These are phyloP conservation scores for Ophiosphaerella herpotricha DNA, from an alignment of 2,329 filamentous ascomycete species.

Conservation along the genomic window DNA sequence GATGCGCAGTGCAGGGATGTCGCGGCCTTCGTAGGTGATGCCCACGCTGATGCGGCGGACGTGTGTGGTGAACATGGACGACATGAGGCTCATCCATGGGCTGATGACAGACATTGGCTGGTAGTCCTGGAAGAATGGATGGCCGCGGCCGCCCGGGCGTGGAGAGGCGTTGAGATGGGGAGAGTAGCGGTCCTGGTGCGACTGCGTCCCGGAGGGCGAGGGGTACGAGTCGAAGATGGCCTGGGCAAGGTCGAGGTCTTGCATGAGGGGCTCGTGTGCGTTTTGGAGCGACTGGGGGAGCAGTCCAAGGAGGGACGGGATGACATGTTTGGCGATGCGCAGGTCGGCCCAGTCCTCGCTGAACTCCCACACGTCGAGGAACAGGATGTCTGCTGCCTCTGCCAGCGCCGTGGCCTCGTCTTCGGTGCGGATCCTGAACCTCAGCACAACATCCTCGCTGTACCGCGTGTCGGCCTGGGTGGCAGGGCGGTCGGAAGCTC, in stretches of 20 bases:
- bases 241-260: slow-evolving; percentile 70
- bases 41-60: slow-evolving; percentile 77
- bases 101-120: slow-evolving; percentile 82
- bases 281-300: slow-evolving; percentile 75
- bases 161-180: slow-evolving; percentile 32
- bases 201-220: slow-evolving; percentile 42
- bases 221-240: slow-evolving; percentile 79
- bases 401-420: slow-evolving; percentile 72
- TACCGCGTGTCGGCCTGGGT: slow-evolving; percentile 58
- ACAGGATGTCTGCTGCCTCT: slow-evolving; percentile 73
- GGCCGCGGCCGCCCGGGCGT: slow-evolving; percentile 53
- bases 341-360: slow-evolving; percentile 84
- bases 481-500: slow-evolving; percentile 8
- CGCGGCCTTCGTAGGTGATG: slow-evolving; percentile 83
- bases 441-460: slow-evolving; percentile 80
- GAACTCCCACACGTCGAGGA: slow-evolving; percentile 90
- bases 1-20: slow-evolving; percentile 80
- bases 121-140: slow-evolving; percentile 87
- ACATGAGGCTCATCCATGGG: slow-evolving; percentile 90
- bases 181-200: slow-evolving; percentile 34
- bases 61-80: slow-evolving; percentile 86
- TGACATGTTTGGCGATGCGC: slow-evolving; percentile 73
- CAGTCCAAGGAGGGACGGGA: slow-evolving; percentile 77
- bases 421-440: slow-evolving; percentile 76
- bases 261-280: slow-evolving; percentile 75